These are phyloP conservation scores for Fusarium tuaranense DNA, from an alignment of 2,329 filamentous ascomycete species.

Conservation along the genomic window DNA sequence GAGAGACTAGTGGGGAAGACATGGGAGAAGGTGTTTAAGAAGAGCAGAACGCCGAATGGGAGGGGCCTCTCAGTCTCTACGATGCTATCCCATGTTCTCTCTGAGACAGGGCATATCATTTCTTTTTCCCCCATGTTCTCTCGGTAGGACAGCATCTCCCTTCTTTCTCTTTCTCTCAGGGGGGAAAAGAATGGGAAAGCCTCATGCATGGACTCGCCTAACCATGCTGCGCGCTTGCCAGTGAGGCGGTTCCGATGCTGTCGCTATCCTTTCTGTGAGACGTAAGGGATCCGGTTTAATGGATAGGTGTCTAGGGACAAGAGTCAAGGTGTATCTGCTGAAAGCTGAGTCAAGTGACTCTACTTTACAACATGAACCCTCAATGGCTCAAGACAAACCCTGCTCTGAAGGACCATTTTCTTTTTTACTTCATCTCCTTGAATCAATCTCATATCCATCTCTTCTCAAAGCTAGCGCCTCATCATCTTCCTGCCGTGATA, in stretches of 20 bases:
- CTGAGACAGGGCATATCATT: background rate
- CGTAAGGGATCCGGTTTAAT: conserved; percentile 34
- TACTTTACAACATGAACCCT: background rate
- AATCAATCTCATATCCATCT: conserved; percentile 4
- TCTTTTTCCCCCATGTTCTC: background rate
- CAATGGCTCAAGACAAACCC: background rate
- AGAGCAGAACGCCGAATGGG: conserved; percentile 32
- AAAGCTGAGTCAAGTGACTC: background rate
- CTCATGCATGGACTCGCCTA: conserved; percentile 41
- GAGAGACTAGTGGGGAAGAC: conserved; percentile 39
- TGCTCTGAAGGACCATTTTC: background rate
- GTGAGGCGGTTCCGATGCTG: conserved; percentile 39
- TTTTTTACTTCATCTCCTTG: background rate
- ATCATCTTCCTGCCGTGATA: conserved; percentile 24
- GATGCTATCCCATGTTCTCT: background rate
- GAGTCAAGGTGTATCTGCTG: background rate
- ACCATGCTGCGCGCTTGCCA: conserved; percentile 37
- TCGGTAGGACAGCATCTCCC: background rate
- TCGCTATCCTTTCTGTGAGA: conserved; percentile 39
- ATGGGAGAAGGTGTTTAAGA: conserved; percentile 47
- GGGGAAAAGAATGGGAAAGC: background rate
- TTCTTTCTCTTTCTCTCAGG: background rate
- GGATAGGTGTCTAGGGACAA: conserved; percentile 20
- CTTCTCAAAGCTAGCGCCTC: conserved; percentile 28
- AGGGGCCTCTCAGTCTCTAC: too few relatives aligned